Evolutionary conservation across 176 grass and related monocot genomes (phyloP).

Genomic region (Alloteropsis semialata): DNA sequence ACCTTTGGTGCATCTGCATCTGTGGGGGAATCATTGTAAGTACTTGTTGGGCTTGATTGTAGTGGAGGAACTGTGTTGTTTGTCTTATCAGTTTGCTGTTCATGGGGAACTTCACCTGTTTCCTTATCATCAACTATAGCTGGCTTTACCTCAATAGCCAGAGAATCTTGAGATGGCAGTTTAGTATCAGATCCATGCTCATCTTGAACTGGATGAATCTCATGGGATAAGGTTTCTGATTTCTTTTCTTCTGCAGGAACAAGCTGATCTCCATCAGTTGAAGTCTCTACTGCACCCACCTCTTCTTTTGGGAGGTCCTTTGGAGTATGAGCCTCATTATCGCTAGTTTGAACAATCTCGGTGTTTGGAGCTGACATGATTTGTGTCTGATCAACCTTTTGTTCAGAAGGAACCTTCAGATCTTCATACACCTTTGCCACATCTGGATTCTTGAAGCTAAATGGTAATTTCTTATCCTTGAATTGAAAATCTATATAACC

Average conservation of each 20-base stretch:
- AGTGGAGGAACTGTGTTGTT: conserved; percentile 22
- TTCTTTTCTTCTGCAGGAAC: conserved; percentile 40
- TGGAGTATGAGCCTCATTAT: conserved; percentile 33
- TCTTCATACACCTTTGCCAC: conserved; percentile 37
- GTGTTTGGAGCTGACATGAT: conserved; percentile 32
- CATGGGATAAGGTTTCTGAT: conserved; percentile 31
- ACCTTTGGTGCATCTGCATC: conserved; percentile 50
- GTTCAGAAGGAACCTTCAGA: conserved; percentile 46
- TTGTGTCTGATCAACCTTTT: conserved; percentile 37
- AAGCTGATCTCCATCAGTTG: conserved; percentile 29
- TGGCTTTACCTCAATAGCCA: conserved; percentile 33
- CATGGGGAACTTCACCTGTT: conserved; percentile 32
- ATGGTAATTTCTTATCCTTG: conserved; percentile 45
- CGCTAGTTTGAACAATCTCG: conserved; percentile 33
- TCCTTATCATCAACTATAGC: conserved; percentile 35
- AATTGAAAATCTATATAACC: conserved; percentile 60
- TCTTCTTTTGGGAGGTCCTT: conserved; percentile 32
- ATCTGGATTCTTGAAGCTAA: conserved; percentile 25
- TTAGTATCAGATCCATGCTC: conserved; percentile 40
- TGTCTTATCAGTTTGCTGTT: conserved; percentile 40
- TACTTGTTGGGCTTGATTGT: conserved; percentile 30
- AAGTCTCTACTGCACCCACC: conserved; percentile 14
- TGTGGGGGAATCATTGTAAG: conserved; percentile 23
- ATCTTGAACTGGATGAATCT: conserved; percentile 22
- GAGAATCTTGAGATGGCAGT: conserved; percentile 25